These are phyloP conservation scores for Hymenoscyphus fraxineus DNA, from an alignment of 2,329 filamentous ascomycete species.

Conservation along the genomic window DNA sequence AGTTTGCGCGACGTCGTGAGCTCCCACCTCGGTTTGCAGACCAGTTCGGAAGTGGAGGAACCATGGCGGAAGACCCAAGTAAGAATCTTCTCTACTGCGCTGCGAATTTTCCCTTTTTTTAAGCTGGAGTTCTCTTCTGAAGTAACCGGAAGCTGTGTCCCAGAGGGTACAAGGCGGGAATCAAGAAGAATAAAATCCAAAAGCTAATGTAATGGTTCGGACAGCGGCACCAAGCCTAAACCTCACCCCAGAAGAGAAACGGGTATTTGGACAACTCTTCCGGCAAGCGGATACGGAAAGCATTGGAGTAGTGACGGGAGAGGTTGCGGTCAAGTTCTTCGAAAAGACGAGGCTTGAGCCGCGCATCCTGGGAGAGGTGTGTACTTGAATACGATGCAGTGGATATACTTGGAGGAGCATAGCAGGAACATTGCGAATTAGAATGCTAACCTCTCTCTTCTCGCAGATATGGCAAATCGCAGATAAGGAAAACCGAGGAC, in stretches of 20 bases:
- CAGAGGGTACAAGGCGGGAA: neutral
- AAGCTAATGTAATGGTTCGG: neutral
- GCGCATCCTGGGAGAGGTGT: conserved; percentile 78
- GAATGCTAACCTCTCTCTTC: conserved; percentile 25
- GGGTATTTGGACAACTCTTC: conserved; percentile 89
- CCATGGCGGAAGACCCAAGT: conserved; percentile 36
- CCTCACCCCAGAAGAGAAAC: conserved; percentile 87
- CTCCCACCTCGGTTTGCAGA: conserved; percentile 7
- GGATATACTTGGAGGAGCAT: neutral
- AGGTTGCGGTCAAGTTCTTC: conserved; percentile 95
- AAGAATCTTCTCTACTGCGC: conserved; percentile 56
- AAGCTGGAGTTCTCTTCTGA: neutral
- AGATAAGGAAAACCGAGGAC: conserved; percentile 91
- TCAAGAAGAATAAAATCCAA: neutral
- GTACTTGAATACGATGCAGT: conserved; percentile 4
- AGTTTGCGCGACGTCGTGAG: conserved; percentile 7
- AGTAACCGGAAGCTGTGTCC: neutral
- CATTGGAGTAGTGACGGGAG: conserved; percentile 90
- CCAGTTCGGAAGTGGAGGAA: conserved; percentile 22
- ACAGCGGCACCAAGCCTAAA: conserved; percentile 68
- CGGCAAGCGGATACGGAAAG: conserved; percentile 87
- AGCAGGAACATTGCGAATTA: neutral
- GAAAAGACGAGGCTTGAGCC: conserved; percentile 90
- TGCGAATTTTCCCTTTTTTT: neutral
- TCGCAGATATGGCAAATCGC: conserved; percentile 96